Evolutionary conservation across 768 basidiomycete genomes (phyloP), one percentile per base, ranked within the genome.

Genomic region (Tricholomella constricta): DNA sequence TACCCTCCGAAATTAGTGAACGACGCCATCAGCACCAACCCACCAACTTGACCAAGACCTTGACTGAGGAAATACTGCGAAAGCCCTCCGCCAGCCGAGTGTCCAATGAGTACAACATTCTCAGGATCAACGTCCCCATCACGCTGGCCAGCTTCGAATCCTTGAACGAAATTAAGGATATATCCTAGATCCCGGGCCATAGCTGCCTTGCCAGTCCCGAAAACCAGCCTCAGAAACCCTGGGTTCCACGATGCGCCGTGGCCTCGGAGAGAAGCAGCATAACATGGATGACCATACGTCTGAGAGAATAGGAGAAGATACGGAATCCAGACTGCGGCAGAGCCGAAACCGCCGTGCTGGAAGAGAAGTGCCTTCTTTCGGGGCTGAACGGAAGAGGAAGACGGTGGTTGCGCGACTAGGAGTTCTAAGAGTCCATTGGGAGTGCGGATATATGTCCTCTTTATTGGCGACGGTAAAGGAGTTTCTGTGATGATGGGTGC

Each of bases 291-390:
- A 9, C 45, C 58, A 27, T 46, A 20, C 31, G 37, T 47, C 27
- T 56, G 58, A 2, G 53, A 56, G 27, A 59, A 56, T 31, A 49
- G 56, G 14, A 44, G n/a, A 6, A 59, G 35, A 40, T 42, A 59
- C 12, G 51, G 45, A 37, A 52, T 56, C 58, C 58, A 59, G 44
- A 55, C 52, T 12, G 43, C 46, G 4, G 58, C 51, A 4, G 45
- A 44, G 22, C 58, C 58, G 26, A 56, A 59, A 23, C 58, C 58
- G 8, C 58, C 58, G 31, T 59, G 58, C 25, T 56, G 47, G 31
- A 59, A 54, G 6, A 59, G 27, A 15, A 59, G 29, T 12, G 54
- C 46, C 34, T 53, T 53, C 32, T 54, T 54, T 36, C 47, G 46
- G 23, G 37, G 37, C 26, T 37, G 37, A 23, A 36, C 26, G 22